These are phyloP conservation scores for Sphenostylis stenocarpa DNA, from an alignment of 306 rosid genomes.

Conservation along the genomic window DNA sequence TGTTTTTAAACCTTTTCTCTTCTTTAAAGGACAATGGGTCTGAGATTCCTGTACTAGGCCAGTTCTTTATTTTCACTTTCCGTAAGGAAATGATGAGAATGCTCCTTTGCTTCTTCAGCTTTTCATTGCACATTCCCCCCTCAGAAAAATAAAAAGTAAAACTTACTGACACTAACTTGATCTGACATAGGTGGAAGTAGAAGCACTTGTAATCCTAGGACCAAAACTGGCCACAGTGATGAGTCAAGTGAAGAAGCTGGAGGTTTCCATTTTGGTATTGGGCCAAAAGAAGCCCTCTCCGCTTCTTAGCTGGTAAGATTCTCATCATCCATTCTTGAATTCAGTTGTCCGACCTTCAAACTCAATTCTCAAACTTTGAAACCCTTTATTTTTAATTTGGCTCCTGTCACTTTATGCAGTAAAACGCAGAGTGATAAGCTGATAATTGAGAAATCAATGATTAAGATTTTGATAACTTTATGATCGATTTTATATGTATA, in stretches of 20 bases:
- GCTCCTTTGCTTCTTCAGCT: slow-evolving; percentile 27
- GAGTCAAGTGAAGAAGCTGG: slow-evolving; percentile 89
- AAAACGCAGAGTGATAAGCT: background rate
- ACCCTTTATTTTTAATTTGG: background rate
- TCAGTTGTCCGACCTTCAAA: background rate
- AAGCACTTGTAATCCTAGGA: slow-evolving; percentile 79
- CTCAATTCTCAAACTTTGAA: background rate
- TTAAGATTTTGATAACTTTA: background rate
- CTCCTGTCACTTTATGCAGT: background rate
- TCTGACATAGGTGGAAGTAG: slow-evolving; percentile 68
- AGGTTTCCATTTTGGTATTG: slow-evolving; percentile 76
- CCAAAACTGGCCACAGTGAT: slow-evolving; percentile 71
- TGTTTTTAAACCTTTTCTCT: slow-evolving; percentile 18
- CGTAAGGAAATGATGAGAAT: slow-evolving; percentile 19
- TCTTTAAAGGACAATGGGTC: slow-evolving; percentile 45
- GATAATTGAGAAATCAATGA: background rate
- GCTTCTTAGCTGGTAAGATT: slow-evolving; percentile 67
- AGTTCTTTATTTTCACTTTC: slow-evolving; percentile 34
- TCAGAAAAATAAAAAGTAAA: background rate
- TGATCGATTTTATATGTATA: background rate
- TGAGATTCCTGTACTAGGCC: slow-evolving; percentile 36
- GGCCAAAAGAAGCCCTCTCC: slow-evolving; percentile 75
- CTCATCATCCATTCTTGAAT: background rate
- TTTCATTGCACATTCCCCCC: background rate
- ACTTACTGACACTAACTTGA: background rate